Percentiles rank a stretch among this genome's conserved stretches.
phyloP scores from a whole-genome alignment of 495 filamentous ascomycete species.

The Thozetella sp. region DNA sequence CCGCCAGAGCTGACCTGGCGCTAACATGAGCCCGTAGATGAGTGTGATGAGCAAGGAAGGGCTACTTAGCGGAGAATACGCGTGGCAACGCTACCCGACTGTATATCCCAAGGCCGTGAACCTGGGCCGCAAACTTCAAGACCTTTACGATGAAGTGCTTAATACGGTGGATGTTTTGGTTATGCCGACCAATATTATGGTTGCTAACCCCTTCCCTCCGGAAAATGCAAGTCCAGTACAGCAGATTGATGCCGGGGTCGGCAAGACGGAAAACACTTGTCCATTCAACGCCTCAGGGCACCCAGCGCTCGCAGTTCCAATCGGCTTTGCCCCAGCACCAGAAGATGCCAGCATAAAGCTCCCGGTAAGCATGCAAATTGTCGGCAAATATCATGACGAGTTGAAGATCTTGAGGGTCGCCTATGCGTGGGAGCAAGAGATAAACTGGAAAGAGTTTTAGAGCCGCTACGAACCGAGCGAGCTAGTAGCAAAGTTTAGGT shows the following conservation, averaged over 20 bases:
- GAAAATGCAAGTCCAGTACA: conserved; percentile 30
- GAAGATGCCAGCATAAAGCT: conserved; percentile 46
- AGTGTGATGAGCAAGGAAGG: conserved; percentile 34
- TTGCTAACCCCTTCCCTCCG: conserved; percentile 30
- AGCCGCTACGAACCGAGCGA: too few relatives aligned
- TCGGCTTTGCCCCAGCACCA: conserved; percentile 46
- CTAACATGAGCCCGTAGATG: conserved; percentile 6
- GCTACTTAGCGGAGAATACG: conserved; percentile 35
- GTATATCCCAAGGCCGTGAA: conserved; percentile 6
- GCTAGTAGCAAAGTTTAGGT: too few relatives aligned
- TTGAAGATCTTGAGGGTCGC: conserved; percentile 48
- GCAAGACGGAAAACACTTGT: conserved; percentile 55
- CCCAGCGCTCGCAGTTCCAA: conserved; percentile 57
- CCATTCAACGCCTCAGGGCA: conserved; percentile 61
- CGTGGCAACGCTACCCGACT: conserved; percentile 23
- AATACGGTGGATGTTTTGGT: conserved; percentile 45
- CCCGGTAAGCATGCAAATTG: conserved; percentile 61
- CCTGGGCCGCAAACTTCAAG: conserved; percentile 38
- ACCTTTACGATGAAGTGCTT: conserved; percentile 44
- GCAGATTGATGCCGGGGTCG: conserved; percentile 40
- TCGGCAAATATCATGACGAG: conserved; percentile 53
- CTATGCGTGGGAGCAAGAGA: conserved; percentile 50
- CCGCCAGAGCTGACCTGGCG: not conserved
- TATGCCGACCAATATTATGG: conserved; percentile 48
- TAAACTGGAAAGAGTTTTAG: conserved; percentile 45